Conservation (phyloP, 768 basidiomycete species). For the Ramaria sp. region DNA sequence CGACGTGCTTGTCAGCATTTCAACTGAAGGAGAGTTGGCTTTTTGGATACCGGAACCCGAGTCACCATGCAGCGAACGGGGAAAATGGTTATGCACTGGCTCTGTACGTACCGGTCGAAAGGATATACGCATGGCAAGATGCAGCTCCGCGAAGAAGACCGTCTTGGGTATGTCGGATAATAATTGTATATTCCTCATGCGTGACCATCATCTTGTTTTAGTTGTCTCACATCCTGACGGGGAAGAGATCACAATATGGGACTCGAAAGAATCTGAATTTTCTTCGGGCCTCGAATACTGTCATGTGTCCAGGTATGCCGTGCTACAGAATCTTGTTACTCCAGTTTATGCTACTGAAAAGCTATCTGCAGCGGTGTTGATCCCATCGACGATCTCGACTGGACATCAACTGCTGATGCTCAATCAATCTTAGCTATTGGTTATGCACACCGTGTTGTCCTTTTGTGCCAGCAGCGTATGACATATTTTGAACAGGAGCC, state of each 20-base stretch:
- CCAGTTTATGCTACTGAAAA: neutral
- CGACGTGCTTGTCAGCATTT: slow-evolving; percentile 74
- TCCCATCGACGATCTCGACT: slow-evolving; percentile 74
- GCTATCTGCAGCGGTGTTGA: slow-evolving; percentile 22
- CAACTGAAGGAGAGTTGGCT: slow-evolving; percentile 63
- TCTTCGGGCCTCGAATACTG: slow-evolving; percentile 79
- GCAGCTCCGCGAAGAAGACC: slow-evolving; percentile 88
- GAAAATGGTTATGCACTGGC: slow-evolving; percentile 57
- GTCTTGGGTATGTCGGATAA: slow-evolving; percentile 52
- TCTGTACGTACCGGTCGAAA: slow-evolving; percentile 60
- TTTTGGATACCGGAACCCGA: slow-evolving; percentile 76
- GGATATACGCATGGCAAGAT: slow-evolving; percentile 60
- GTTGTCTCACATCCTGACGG: slow-evolving; percentile 52
- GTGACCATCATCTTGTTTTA: slow-evolving; percentile 18
- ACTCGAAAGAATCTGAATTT: slow-evolving; percentile 90
- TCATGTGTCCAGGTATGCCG: slow-evolving; percentile 43
- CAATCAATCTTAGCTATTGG: slow-evolving; percentile 90
- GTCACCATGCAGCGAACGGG: slow-evolving; percentile 11
- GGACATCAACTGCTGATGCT: slow-evolving; percentile 83
- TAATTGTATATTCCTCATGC: slow-evolving; percentile 7
- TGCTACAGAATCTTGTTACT: neutral
- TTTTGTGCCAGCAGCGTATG: slow-evolving; percentile 91
- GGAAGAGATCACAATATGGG: slow-evolving; percentile 89
- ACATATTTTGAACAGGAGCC: slow-evolving; percentile 80
- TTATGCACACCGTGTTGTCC: slow-evolving; percentile 62